Conservation (phyloP, 2,329 filamentous ascomycete species). For the Cordyceps farinosa region DNA sequence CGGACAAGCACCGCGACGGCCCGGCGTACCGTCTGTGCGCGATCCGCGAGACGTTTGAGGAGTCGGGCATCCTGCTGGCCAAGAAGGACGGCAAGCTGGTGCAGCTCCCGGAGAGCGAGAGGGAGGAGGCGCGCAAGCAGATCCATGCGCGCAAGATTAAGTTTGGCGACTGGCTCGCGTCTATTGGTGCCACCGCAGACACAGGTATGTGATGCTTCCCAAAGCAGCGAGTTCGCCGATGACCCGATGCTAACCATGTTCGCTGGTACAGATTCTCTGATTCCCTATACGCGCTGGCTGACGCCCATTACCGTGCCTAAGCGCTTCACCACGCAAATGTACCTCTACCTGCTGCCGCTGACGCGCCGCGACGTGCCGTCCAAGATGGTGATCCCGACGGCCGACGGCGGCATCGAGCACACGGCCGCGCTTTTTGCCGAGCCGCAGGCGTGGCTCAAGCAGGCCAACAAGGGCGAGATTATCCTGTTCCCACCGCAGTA, state of each 20-base stretch:
- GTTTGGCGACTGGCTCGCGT: slow-evolving; percentile 63
- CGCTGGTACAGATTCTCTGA: slow-evolving; percentile 42
- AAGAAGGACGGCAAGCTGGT: slow-evolving; percentile 53
- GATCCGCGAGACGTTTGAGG: slow-evolving; percentile 90
- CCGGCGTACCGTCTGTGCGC: slow-evolving; percentile 75
- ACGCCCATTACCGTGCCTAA: slow-evolving; percentile 70
- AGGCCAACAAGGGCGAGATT: slow-evolving; percentile 62
- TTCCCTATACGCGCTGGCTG: slow-evolving; percentile 89
- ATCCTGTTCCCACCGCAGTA: slow-evolving; percentile 90
- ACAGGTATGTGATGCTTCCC: slow-evolving; percentile 45
- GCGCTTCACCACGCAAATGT: slow-evolving; percentile 95
- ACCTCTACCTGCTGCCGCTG: slow-evolving; percentile 78
- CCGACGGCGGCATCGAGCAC: slow-evolving; percentile 64
- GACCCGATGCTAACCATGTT: slow-evolving; percentile 27
- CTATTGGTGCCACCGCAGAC: slow-evolving; percentile 60
- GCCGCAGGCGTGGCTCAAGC: slow-evolving; percentile 64
- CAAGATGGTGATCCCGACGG: slow-evolving; percentile 61
- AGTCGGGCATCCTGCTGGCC: slow-evolving; percentile 83
- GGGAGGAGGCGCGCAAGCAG: slow-evolving; percentile 61
- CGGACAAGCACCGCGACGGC: slow-evolving; percentile 65
- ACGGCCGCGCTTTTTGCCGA: slow-evolving; percentile 77
- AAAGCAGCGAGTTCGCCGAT: slow-evolving; percentile 23
- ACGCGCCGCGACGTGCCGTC: slow-evolving; percentile 28
- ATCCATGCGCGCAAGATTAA: slow-evolving; percentile 64
- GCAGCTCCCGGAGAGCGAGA: slow-evolving; percentile 54